Evolutionary conservation across 139 green algal species (phyloP), one percentile per base, ranked within the genome.

Genomic region (Edaphochlamys debaryana): DNA sequence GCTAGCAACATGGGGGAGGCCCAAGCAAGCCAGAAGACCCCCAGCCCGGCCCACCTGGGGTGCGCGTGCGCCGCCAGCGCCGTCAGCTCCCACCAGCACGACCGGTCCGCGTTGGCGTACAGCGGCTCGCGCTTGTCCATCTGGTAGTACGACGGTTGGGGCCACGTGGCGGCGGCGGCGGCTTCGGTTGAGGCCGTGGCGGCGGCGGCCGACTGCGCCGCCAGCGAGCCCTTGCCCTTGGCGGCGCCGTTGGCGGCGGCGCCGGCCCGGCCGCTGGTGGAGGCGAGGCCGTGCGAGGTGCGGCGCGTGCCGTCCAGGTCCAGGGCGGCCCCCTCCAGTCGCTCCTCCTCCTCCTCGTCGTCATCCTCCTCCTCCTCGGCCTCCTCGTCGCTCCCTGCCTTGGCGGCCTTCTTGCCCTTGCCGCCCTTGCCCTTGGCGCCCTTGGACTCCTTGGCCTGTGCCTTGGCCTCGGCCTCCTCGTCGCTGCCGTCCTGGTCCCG

Each of bases 81-180:
- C 11, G 70, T 79, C 42, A 99, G 92, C 93, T 99, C 97, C 97
- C 97, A 99, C 87, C 92, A 96, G 88, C 94, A 96, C 3, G 84
- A 82, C 2, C 80, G 80, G 50, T 98, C 96, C 2, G 95, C 96
- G 25, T 85, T 69, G 32, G 87, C 84, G 86, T 94, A 96, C 75
- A 91, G 73, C 0, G 96, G 95, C 73, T 98, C 95, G 34, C 94
- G 89, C 84, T 98, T 98, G 32, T 80, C 70, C 91, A 95, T 94
- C 89, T 98, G 93, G 80, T 98, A 99, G 34, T 85, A 88, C 0
- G 72, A 87, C 13, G 82, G 45, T 19, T 80, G 54, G 0, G 91
- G 90, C 94, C 88, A 95, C 63, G 36, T 67, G 20, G 37, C 69
- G 48, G 17, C 13, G 19, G 36, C 36, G 42, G 64, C 60, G 25